phyloP scores from a whole-genome alignment of 2,329 filamentous ascomycete genomes.

The Diaporthe citriasiana region DNA sequence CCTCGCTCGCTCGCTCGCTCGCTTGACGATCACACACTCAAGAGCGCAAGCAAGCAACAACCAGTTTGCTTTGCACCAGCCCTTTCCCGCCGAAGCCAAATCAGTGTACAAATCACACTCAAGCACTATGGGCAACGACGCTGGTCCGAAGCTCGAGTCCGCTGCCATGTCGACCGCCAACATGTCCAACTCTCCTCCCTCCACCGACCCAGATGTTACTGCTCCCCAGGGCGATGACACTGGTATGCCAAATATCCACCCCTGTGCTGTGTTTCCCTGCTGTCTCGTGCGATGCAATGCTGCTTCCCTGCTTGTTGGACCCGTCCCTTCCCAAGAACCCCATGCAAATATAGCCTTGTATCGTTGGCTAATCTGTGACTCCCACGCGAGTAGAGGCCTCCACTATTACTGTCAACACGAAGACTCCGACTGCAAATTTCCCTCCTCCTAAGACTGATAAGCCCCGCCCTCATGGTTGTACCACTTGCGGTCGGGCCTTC shows the following conservation, averaged over 20 bases:
- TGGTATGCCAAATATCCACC: slow-evolving; percentile 41
- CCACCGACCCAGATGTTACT: slow-evolving; percentile 37
- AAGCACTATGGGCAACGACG: slow-evolving; percentile 42
- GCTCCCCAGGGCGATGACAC: slow-evolving; percentile 40
- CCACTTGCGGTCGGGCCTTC: slow-evolving; percentile 91
- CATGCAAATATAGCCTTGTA: slow-evolving; percentile 1
- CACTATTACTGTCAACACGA: slow-evolving; percentile 67
- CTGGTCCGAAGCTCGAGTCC: slow-evolving; percentile 41
- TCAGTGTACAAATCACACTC: not conserved
- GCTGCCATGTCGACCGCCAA: slow-evolving; percentile 31
- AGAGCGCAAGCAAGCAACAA: not conserved
- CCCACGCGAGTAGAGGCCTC: slow-evolving; percentile 54
- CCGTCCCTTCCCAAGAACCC: not conserved
- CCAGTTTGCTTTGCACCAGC: slow-evolving; percentile 15
- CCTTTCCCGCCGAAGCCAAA: not conserved
- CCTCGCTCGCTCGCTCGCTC: not conserved
- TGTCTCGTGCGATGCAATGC: slow-evolving; percentile 12
- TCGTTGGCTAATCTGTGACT: slow-evolving; percentile 26
- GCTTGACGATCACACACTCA: too few relatives aligned
- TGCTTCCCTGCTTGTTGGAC: not conserved
- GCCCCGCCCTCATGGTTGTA: slow-evolving; percentile 93
- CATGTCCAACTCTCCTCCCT: slow-evolving; percentile 38
- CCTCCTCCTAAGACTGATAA: slow-evolving; percentile 97
- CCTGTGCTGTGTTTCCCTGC: not conserved
- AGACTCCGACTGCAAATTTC: slow-evolving; percentile 61